Conservation (phyloP, 2,329 filamentous ascomycete genomes). For the Penicillium griseofulvum region DNA sequence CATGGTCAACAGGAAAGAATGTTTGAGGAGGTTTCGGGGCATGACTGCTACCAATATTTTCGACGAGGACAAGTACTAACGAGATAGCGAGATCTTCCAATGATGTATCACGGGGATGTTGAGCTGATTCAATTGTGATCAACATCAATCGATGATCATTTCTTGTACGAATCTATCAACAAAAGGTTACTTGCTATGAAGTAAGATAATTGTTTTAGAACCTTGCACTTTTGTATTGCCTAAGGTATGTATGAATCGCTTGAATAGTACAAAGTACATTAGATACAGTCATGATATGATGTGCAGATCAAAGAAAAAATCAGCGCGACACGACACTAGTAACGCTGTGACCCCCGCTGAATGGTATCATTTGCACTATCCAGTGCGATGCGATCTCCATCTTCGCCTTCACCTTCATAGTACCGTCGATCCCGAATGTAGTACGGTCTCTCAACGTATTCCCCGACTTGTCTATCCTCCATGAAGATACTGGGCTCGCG, state of each 20-base stretch:
- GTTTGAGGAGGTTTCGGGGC: not conserved
- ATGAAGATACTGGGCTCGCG: constrained; percentile 45
- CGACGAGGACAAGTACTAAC: not conserved
- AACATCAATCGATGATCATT: not conserved
- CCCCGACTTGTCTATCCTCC: constrained; percentile 45
- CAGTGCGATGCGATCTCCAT: constrained; percentile 30
- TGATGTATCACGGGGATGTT: not conserved
- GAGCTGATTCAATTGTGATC: not conserved
- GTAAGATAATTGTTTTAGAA: not conserved
- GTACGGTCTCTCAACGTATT: constrained; percentile 49
- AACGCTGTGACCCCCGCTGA: constrained; percentile 35
- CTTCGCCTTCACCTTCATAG: constrained; percentile 37
- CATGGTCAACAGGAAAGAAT: not conserved
- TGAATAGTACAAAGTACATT: not conserved
- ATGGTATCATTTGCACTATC: constrained; percentile 32
- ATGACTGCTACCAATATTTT: not conserved
- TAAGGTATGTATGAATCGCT: not conserved
- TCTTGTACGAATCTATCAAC: not conserved
- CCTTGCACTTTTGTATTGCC: not conserved
- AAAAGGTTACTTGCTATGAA: not conserved
- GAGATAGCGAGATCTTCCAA: not conserved
- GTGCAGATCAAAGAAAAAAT: not conserved
- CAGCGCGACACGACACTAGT: constrained; percentile 11
- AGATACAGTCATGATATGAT: constrained; percentile 5
- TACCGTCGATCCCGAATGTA: constrained; percentile 41